Conservation (phyloP, 495 filamentous ascomycete genomes). For the Penicillium verhagenii region DNA sequence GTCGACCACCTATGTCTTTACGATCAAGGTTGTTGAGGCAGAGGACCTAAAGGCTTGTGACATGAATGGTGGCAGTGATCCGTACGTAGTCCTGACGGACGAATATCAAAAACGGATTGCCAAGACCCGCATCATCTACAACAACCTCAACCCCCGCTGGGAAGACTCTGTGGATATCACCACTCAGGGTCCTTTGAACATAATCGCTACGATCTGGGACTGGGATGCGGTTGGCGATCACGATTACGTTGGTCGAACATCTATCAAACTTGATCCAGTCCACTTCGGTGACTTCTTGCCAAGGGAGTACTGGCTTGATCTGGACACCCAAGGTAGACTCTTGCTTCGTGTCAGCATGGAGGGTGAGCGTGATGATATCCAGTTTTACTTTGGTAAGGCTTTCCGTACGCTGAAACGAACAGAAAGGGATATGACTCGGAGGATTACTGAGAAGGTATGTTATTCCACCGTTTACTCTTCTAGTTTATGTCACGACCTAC, state of each 20-base stretch:
- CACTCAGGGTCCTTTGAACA: conserved; percentile 83
- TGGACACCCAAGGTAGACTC: conserved; percentile 92
- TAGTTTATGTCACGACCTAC: neutral
- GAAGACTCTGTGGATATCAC: conserved; percentile 97
- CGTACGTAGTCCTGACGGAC: conserved; percentile 94
- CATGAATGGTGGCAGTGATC: conserved; percentile 90
- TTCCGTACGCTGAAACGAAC: conserved; percentile 93
- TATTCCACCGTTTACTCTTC: conserved; percentile 4
- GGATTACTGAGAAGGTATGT: conserved; percentile 93
- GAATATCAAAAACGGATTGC: conserved; percentile 97
- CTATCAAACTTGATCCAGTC: conserved; percentile 88
- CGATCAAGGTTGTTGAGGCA: conserved; percentile 98
- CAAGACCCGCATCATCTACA: conserved; percentile 90
- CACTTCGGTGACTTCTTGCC: conserved; percentile 96
- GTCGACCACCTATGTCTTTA: conserved; percentile 87
- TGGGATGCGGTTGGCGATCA: conserved; percentile 97
- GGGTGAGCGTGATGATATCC: conserved; percentile 95
- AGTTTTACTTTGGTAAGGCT: conserved; percentile 97
- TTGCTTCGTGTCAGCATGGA: conserved; percentile 96
- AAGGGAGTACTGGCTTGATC: conserved; percentile 93
- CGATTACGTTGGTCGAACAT: conserved; percentile 93
- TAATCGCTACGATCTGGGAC: conserved; percentile 98
- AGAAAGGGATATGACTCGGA: conserved; percentile 95
- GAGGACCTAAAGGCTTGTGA: conserved; percentile 98
- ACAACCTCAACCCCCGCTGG: conserved; percentile 93